Percentiles rank a stretch among this genome's conserved stretches.
These are phyloP conservation scores for Pholiota microspora DNA, from an alignment of 768 basidiomycete genomes.

Conservation along the genomic window DNA sequence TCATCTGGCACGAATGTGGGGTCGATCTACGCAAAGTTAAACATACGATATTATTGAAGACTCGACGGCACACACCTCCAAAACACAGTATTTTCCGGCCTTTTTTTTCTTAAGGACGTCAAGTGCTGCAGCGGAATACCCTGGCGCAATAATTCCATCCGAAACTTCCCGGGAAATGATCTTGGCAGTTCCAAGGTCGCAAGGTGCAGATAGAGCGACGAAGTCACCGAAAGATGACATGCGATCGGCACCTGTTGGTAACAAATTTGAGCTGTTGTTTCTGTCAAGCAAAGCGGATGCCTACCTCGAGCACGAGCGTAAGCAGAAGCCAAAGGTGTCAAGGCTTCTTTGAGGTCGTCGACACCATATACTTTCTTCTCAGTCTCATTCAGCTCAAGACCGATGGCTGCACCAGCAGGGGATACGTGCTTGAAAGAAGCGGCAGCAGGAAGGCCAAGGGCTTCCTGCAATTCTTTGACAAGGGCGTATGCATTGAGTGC, in stretches of 20 bases:
- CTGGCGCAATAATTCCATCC: conserved; percentile 96
- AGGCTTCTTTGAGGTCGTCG: conserved; percentile 87
- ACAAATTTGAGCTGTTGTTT: neutral
- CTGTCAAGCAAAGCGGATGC: conserved; percentile 14
- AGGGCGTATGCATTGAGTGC: conserved; percentile 96
- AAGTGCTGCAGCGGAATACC: conserved; percentile 83
- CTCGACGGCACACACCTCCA: conserved; percentile 60
- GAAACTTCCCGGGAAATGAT: conserved; percentile 99
- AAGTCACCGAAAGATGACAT: conserved; percentile 99
- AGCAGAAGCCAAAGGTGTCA: conserved; percentile 87
- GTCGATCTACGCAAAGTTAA: conserved; percentile 65
- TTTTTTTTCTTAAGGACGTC: conserved; percentile 95
- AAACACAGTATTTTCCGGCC: conserved; percentile 96
- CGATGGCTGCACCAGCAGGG: conserved; percentile 95
- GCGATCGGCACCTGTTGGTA: conserved; percentile 78
- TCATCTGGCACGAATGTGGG: conserved; percentile 75
- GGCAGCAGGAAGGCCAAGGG: conserved; percentile 87
- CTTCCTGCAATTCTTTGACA: conserved; percentile 89
- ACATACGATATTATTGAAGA: neutral
- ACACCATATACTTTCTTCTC: conserved; percentile 97
- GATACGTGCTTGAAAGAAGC: conserved; percentile 99
- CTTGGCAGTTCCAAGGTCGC: conserved; percentile 91
- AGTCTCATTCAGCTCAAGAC: conserved; percentile 72
- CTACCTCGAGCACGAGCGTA: conserved; percentile 94
- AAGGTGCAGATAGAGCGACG: conserved; percentile 89